Evolutionary conservation across 331 rosid species (phyloP), one percentile per base, ranked within the genome.

Genomic region (Rhamnella rubrinervis): DNA sequence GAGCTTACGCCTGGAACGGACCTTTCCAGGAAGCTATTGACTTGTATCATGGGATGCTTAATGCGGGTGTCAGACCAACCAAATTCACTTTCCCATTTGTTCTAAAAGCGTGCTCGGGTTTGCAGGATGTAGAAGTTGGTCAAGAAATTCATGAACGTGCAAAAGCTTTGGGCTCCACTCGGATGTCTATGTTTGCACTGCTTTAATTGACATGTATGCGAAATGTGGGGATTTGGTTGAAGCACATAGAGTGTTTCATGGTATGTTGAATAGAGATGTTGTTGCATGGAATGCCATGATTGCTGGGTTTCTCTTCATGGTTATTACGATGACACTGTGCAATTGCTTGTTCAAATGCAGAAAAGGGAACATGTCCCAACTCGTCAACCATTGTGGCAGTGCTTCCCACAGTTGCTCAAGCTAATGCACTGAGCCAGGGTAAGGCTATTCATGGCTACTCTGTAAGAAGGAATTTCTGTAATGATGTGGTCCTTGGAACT

Each of bases 251-350:
- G 58, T 88, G 23, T 85, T 85, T 76, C 50, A 60, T 65, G 21
- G 61, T 31, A 83, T 81, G 83, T 11, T 76, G 58, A 55, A 60
- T 21, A 77, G 77, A 74, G 91, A 85, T 60, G 75, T 83, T 59
- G 95, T 88, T 38, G 83, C 89, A 2, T 88, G 91, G 91, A 88
- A 88, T 73, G 91, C 91, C 53, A 79, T 88, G 70, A 79, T 88
- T 61, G 78, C 83, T 2, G 87, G 77, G 46, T 83, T 81, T 81
- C 91, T 7, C 79, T 81, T 58, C 83, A 81, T 67, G 80, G 80
- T 49, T 65, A 74, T 65, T 57, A 67, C 46, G 41, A 62, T 61
- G 80, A 75, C 67, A 77, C 71, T 25, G 28, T 73, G 3, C 68
- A 60, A 12, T 57, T 75, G 63, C 57, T 85, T 61, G 55, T 82